Evolutionary conservation across 2,329 filamentous ascomycete genomes (phyloP).

Genomic region (Atkinsonella texensis): DNA sequence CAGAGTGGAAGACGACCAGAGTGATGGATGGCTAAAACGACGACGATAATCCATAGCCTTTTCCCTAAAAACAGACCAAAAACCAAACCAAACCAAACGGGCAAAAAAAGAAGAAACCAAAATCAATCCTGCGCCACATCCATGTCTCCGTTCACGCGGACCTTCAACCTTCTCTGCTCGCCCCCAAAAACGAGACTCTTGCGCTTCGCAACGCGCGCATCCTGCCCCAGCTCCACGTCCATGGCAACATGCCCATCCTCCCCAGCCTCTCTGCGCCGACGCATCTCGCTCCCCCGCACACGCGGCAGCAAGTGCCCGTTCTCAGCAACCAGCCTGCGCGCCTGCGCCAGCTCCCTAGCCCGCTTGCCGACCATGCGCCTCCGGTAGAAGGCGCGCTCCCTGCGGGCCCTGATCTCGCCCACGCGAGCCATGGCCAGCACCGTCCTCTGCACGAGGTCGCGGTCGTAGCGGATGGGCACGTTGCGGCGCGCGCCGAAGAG

Average conservation of each 20-base stretch:
- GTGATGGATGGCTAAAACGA: no score
- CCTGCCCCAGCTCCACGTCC: slow-evolving; percentile 23
- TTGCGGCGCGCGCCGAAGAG: slow-evolving; percentile 89
- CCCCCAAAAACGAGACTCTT: slow-evolving; percentile 29
- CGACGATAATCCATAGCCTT: no score
- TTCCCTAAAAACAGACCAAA: no score
- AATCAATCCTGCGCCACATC: slow-evolving; percentile 15
- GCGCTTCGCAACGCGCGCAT: slow-evolving; percentile 13
- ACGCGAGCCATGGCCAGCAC: slow-evolving; percentile 88
- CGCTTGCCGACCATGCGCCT: slow-evolving; percentile 85
- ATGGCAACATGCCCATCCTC: slow-evolving; percentile 35
- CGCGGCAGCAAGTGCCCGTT: slow-evolving; percentile 85
- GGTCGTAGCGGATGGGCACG: slow-evolving; percentile 89
- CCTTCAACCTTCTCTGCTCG: slow-evolving; percentile 27
- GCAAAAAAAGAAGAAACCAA: not conserved
- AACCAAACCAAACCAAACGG: no score
- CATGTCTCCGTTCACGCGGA: slow-evolving; percentile 24
- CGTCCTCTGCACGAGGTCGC: slow-evolving; percentile 77
- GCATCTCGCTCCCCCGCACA: slow-evolving; percentile 51
- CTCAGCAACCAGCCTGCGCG: slow-evolving; percentile 80
- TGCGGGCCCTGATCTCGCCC: slow-evolving; percentile 66
- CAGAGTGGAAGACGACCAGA: no score
- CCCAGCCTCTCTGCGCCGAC: slow-evolving; percentile 41
- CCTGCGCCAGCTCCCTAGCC: slow-evolving; percentile 64
- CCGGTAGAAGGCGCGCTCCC: slow-evolving; percentile 91